Percentiles rank a stretch among this genome's conserved stretches.
Evolutionary conservation across 352 stramenopile genomes (phyloP).

Genomic region (Phytopythium mirpurense): DNA sequence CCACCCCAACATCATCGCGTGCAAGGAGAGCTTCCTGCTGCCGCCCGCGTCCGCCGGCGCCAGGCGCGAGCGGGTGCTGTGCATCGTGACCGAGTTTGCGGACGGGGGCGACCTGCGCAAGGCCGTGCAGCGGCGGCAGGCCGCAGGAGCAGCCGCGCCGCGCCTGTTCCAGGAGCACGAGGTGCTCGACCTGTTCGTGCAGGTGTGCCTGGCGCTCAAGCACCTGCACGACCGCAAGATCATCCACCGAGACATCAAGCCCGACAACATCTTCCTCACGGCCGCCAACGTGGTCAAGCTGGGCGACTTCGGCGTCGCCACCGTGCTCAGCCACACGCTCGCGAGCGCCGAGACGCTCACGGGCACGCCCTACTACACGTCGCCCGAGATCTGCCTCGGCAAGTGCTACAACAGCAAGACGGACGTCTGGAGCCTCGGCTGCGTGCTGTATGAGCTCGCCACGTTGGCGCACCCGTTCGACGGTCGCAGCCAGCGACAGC

Average conservation of each 20-base stretch:
- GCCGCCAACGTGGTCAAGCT: conserved; percentile 59
- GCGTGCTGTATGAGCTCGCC: conserved; percentile 90
- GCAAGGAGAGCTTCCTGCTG: conserved; percentile 71
- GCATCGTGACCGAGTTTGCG: conserved; percentile 84
- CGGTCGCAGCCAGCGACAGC: conserved; percentile 65
- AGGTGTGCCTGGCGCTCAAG: conserved; percentile 74
- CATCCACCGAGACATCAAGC: conserved; percentile 85
- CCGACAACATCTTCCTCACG: conserved; percentile 84
- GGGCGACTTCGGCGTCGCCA: conserved; percentile 77
- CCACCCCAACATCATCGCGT: conserved; percentile 83
- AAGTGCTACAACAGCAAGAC: conserved; percentile 92
- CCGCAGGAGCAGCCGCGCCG: neutral
- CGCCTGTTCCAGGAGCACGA: conserved; percentile 29
- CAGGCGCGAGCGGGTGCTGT: conserved; percentile 39
- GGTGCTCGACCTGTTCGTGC: conserved; percentile 53
- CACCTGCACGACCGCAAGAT: conserved; percentile 83
- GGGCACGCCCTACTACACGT: conserved; percentile 90
- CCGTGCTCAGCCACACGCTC: conserved; percentile 65
- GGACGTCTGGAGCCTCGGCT: conserved; percentile 93
- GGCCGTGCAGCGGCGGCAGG: conserved; percentile 29
- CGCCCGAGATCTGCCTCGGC: conserved; percentile 91
- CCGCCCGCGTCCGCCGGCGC: conserved; percentile 7
- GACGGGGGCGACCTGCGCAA: conserved; percentile 70
- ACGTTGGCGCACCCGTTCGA: conserved; percentile 89
- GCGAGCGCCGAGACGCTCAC: conserved; percentile 70